These are phyloP conservation scores for Persicaria tinctoria DNA, from an alignment of 148 eudicot genomes.

Conservation along the genomic window DNA sequence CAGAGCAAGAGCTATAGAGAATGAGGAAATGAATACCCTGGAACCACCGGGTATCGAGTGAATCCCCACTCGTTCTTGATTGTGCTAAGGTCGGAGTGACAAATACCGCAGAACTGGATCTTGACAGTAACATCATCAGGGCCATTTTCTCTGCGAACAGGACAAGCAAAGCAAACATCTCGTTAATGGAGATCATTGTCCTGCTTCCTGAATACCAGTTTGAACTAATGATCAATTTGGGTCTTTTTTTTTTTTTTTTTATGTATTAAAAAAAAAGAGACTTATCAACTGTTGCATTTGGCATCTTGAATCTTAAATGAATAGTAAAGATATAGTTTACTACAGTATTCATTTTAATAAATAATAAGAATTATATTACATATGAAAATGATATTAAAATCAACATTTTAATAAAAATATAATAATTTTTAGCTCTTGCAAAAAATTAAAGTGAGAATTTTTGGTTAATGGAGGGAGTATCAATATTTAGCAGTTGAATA, in stretches of 20 bases:
- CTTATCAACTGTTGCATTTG: neutral
- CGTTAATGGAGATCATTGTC: neutral
- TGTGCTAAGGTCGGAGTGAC: conserved; percentile 59
- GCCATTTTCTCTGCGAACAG: conserved; percentile 42
- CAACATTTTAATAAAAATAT: too few species aligned
- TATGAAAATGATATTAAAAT: too few species aligned
- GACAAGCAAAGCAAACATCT: neutral
- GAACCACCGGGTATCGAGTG: conserved; percentile 55
- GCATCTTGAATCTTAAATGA: neutral
- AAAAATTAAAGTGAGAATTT: too few species aligned
- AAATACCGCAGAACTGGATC: conserved; percentile 56
- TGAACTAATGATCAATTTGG: neutral
- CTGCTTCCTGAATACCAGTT: neutral
- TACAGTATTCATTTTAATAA: too few species aligned
- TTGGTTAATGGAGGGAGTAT: neutral
- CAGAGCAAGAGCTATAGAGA: neutral
- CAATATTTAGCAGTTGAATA: neutral
- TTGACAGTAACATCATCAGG: conserved; percentile 52
- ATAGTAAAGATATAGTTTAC: too few species aligned
- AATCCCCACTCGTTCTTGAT: conserved; percentile 62
- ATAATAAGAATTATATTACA: too few species aligned
- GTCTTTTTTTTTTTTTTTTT: neutral
- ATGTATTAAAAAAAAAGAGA: too few species aligned
- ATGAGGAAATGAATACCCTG: conserved; percentile 29
- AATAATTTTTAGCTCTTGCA: too few species aligned